Evolutionary conservation across 2,329 filamentous ascomycete genomes (phyloP).

Genomic region (Epichloe hybrida): DNA sequence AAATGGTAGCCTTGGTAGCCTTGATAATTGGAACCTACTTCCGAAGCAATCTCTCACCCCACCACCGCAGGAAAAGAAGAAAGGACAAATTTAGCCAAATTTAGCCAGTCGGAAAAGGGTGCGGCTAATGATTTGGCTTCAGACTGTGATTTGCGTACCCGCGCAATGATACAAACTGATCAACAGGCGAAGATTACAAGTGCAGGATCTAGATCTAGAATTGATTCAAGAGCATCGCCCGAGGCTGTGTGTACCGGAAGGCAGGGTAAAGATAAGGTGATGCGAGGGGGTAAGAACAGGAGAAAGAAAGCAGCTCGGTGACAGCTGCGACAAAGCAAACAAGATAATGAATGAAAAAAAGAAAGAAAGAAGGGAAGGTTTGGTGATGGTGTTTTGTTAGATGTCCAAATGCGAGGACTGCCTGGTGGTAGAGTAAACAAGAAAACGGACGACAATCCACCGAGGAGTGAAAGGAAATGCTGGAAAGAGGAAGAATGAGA

Average conservation of each 20-base stretch:
- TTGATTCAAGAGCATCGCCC: background rate
- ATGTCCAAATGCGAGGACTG: too few species aligned
- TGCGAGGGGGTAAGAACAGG: background rate
- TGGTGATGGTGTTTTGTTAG: background rate
- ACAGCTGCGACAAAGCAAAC: background rate
- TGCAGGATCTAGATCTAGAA: background rate
- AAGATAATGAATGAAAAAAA: background rate
- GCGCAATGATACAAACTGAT: background rate
- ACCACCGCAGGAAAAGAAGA: background rate
- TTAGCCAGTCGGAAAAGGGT: background rate
- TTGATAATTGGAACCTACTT: background rate
- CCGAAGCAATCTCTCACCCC: background rate
- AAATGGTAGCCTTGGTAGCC: background rate
- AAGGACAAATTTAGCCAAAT: conserved; percentile 2
- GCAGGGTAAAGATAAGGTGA: background rate
- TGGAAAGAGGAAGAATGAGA: background rate
- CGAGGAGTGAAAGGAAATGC: background rate
- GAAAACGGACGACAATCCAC: background rate
- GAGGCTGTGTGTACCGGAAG: background rate
- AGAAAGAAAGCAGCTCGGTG: background rate
- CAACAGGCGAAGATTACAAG: background rate
- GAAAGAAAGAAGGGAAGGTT: background rate
- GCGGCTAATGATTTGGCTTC: background rate
- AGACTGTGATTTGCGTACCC: background rate
- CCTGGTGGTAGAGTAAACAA: background rate